Evolutionary conservation across 179 eudicot species (phyloP).

Genomic region (Camellia oleifera): DNA sequence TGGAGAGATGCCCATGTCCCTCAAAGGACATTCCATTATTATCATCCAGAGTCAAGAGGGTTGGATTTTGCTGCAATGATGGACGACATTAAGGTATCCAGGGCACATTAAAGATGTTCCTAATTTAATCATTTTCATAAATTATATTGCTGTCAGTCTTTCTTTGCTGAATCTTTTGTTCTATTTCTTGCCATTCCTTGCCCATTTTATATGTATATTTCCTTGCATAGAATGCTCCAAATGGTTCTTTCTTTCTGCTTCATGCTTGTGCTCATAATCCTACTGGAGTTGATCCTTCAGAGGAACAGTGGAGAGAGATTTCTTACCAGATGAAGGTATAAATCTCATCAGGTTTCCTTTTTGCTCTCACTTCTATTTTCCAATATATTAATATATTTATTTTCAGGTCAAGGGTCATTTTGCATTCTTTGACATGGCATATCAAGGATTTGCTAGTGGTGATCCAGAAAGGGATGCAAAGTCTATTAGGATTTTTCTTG

Average conservation of each 20-base stretch:
- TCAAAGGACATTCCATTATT: conserved; percentile 72
- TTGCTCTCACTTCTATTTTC: conserved; percentile 10
- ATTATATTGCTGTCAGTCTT: not conserved
- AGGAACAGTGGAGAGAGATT: conserved; percentile 95
- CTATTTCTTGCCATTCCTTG: not conserved
- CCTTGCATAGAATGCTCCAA: conserved; percentile 75
- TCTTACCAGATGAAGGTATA: conserved; percentile 76
- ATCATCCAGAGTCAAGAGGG: conserved; percentile 83
- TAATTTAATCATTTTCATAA: not conserved
- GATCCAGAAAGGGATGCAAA: conserved; percentile 97
- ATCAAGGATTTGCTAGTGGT: conserved; percentile 99
- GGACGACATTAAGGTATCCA: conserved; percentile 80
- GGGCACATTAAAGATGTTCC: not conserved
- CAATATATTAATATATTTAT: not conserved
- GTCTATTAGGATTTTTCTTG: conserved; percentile 88
- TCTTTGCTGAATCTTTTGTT: conserved; percentile 3
- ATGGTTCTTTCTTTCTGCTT: conserved; percentile 91
- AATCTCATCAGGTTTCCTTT: not conserved
- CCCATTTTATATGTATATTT: not conserved
- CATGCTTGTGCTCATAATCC: conserved; percentile 99
- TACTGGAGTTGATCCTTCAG: conserved; percentile 97
- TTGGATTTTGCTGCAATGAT: conserved; percentile 78
- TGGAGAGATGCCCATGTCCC: conserved; percentile 95
- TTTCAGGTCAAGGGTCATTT: conserved; percentile 89
- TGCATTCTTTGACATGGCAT: conserved; percentile 99